Percentiles rank a stretch among this genome's conserved stretches.
Conservation (phyloP, 495 filamentous ascomycete species). For the Talaromyces liani region DNA sequence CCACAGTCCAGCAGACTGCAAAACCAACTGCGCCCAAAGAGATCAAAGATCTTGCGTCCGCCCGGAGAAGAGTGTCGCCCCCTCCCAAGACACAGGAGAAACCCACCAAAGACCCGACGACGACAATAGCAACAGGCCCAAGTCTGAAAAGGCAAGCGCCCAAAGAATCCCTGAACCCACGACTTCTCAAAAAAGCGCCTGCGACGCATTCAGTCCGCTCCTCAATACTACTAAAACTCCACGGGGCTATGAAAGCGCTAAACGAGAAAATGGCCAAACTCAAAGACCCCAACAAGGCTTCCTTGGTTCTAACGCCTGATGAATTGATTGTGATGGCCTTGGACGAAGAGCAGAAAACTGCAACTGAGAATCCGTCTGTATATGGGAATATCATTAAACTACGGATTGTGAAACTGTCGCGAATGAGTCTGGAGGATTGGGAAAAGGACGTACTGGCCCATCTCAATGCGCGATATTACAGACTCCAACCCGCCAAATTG, state of each 20-base stretch:
- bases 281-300: constrained; percentile 48
- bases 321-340: constrained; percentile 71
- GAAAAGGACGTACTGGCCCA: constrained; percentile 33
- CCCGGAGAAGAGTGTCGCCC: constrained; percentile 29
- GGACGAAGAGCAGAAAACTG: constrained; percentile 77
- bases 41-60: constrained; percentile 14
- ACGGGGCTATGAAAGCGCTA: constrained; percentile 63
- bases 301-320: constrained; percentile 54
- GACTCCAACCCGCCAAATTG: constrained; percentile 21
- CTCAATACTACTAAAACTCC: constrained; percentile 62
- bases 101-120: constrained; percentile 19
- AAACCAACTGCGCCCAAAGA: neutral
- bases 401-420: constrained; percentile 63
- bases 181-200: constrained; percentile 66
- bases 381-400: constrained; percentile 80
- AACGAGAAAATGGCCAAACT: constrained; percentile 49
- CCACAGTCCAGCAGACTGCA: neutral
- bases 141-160: constrained; percentile 23
- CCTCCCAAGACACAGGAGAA: constrained; percentile 25
- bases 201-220: constrained; percentile 60
- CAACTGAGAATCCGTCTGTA: constrained; percentile 54
- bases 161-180: constrained; percentile 64
- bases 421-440: constrained; percentile 66
- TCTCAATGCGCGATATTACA: constrained; percentile 36
- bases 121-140: constrained; percentile 7